Conservation (phyloP, 345 rosid species). For the Aquilaria yunnanensis region DNA sequence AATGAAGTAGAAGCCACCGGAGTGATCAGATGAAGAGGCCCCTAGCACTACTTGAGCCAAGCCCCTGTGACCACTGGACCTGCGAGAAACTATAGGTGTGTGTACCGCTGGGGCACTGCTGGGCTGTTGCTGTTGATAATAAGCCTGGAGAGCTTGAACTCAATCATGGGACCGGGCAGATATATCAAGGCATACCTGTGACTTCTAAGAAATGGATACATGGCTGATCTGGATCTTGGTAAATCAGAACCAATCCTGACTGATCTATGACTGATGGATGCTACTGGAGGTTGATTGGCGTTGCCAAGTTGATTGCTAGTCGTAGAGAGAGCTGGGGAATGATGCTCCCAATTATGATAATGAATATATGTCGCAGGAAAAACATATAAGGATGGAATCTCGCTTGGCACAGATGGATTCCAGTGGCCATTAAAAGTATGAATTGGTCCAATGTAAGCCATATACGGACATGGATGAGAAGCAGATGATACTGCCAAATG, state of each 20-base stretch:
- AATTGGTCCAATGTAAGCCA: constrained; percentile 44
- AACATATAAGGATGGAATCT: constrained; percentile 39
- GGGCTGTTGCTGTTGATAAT: no score
- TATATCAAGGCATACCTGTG: constrained; percentile 37
- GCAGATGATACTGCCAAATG: constrained; percentile 33
- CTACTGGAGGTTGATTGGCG: constrained; percentile 39
- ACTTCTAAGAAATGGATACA: constrained; percentile 38
- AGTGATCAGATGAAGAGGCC: no score
- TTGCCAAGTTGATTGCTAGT: constrained; percentile 30
- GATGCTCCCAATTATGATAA: constrained; percentile 38
- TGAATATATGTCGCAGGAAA: constrained; percentile 43
- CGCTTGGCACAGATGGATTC: constrained; percentile 39
- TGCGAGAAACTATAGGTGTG: no score
- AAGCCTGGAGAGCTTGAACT: no score
- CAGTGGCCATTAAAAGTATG: constrained; percentile 45
- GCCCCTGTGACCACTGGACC: no score
- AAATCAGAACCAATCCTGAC: constrained; percentile 32
- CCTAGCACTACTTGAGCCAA: no score
- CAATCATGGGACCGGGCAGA: no score
- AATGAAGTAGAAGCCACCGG: no score
- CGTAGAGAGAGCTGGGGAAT: constrained; percentile 33
- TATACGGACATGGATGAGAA: constrained; percentile 38
- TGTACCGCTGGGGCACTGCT: no score
- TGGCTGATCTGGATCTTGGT: constrained; percentile 27
- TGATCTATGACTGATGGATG: constrained; percentile 15